These are phyloP conservation scores for Choanephora cucurbitarum DNA, from an alignment of 371 early-diverging fungal genomes.

Conservation along the genomic window DNA sequence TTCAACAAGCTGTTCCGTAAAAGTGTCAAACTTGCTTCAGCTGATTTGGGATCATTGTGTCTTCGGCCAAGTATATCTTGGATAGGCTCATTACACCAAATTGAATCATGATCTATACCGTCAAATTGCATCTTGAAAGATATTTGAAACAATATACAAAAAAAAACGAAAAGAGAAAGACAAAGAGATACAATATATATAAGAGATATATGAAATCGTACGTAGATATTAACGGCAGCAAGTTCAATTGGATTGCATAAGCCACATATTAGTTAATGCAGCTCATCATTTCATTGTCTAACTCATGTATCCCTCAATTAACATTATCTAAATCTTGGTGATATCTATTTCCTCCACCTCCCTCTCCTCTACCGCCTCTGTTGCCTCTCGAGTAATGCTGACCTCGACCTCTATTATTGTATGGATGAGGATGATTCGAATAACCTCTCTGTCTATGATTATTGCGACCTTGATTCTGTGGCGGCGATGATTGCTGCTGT, in stretches of 20 bases:
- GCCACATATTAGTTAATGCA: background rate
- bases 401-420: constrained; percentile 6
- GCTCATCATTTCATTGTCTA: background rate
- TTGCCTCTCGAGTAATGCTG: constrained; percentile 3
- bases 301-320: background rate
- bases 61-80: constrained; percentile 20
- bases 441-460: constrained; percentile 1
- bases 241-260: background rate
- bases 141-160: too few species aligned
- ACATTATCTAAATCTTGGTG: constrained; percentile 19
- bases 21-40: constrained; percentile 26
- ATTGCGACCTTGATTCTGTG: constrained; percentile 6
- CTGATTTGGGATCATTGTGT: constrained; percentile 17
- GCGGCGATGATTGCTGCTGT: background rate
- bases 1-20: constrained; percentile 21
- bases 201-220: too few species aligned
- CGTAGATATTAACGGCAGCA: too few species aligned
- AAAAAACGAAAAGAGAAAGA: background rate
- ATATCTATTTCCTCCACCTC: constrained; percentile 10
- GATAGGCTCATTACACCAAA: constrained; percentile 11
- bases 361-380: constrained; percentile 4
- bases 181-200: background rate
- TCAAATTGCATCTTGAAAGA: constrained; percentile 3
- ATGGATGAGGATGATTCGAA: background rate
- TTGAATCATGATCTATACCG: constrained; percentile 8